Conservation (phyloP, 495 filamentous ascomycete genomes). For the Aspergillus sparsus region DNA sequence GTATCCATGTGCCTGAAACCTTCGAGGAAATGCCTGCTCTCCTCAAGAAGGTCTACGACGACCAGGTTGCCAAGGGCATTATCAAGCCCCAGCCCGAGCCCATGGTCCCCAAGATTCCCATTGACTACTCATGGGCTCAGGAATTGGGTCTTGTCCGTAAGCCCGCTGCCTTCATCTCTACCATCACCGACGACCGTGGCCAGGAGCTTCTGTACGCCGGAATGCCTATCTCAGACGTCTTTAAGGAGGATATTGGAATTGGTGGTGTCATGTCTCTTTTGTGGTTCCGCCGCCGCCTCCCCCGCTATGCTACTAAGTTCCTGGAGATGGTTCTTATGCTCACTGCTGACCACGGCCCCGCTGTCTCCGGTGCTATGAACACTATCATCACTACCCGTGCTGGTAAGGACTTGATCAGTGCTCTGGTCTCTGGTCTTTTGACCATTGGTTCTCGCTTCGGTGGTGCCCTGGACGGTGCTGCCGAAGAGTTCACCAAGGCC, state of each 20-base stretch:
- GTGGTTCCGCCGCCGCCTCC: conserved; percentile 99
- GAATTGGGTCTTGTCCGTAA: conserved; percentile 99
- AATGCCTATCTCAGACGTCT: conserved; percentile 99
- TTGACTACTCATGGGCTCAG: conserved; percentile 99
- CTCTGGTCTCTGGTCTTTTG: conserved; percentile 92
- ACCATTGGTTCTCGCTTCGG: conserved; percentile 98
- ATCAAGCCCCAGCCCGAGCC: conserved; percentile 88
- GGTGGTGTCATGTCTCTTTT: conserved; percentile 99
- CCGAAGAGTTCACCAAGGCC: conserved; percentile 97
- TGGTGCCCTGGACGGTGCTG: conserved; percentile 96
- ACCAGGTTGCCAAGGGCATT: conserved; percentile 76
- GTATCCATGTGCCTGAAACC: conserved; percentile 90
- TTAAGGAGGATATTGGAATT: conserved; percentile 97
- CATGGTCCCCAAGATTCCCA: conserved; percentile 95
- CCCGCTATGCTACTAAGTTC: conserved; percentile 96
- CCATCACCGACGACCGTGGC: conserved; percentile 98
- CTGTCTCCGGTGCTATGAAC: conserved; percentile 99
- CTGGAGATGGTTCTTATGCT: conserved; percentile 99
- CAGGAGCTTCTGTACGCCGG: conserved; percentile 98
- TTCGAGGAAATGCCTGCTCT: conserved; percentile 90
- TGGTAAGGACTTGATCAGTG: conserved; percentile 95
- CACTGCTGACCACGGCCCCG: conserved; percentile 97
- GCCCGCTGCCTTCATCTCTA: conserved; percentile 99
- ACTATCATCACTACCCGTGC: conserved; percentile 99
- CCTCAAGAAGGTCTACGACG: conserved; percentile 78